Base-by-base conservation (phyloP, 208 protist species). In the Trypanosomatidae sp. region DNA sequence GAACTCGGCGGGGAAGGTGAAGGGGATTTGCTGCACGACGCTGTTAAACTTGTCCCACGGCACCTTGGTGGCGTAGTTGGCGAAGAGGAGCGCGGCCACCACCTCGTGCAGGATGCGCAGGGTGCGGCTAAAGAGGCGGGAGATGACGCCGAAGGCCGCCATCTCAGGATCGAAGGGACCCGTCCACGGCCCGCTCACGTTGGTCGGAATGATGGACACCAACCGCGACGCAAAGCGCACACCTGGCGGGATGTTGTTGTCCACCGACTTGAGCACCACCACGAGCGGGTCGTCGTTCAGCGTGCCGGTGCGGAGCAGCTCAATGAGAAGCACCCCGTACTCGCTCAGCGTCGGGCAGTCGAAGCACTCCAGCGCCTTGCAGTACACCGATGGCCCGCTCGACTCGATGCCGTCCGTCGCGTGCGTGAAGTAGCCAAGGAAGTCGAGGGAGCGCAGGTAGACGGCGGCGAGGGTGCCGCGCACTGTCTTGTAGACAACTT, bases 361-460 rank as follows among this genome's bases (percentile, higher is more conserved):
- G 62, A 88, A 92, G 30, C 79, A 55, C 65, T 82, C 77, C 15
- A 97, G 82, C 22, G 88, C 89, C 66, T 82, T 73, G 52, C 83
- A 85, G 80, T 83, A 94, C 36, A 86, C 58, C 6, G 83, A 91
- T 7, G 83, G 79, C 58, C 84, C 86, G 72, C 90, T 95, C 59
- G 71, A 66, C 73, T 85, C 81, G 28, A 66, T 36, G 33, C 81
- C 78, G 52, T 79, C 76, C 8, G 83, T 84, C 25, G 80, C 79
- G 81, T 98, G 94, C 1, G 92, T 93, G 72, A 98, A 91, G 79
- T 98, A 98, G 62, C 94, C 94, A 53, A 98, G 85, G 41, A 96
- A 83, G 72, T 98, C 94, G 47, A 98, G 83, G 19, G 85, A 88
- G 68, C 88, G 84, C 58, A 98, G 80, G 59, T 94, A 87, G 65